These are phyloP conservation scores for Phyllosticta citriasiana DNA, from an alignment of 2,329 filamentous ascomycete genomes.

Conservation along the genomic window DNA sequence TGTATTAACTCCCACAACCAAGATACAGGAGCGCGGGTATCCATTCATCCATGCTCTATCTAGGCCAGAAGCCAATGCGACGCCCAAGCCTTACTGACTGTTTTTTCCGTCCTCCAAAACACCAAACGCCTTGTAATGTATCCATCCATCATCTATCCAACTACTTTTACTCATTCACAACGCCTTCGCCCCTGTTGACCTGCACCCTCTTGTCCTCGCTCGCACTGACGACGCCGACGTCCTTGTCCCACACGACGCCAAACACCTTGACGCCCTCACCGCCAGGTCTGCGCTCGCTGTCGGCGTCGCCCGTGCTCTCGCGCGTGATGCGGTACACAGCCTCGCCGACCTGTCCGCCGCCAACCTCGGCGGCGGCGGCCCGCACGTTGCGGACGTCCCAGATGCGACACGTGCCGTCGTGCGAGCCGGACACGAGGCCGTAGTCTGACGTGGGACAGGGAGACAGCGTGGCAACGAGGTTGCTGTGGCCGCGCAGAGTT, in stretches of 20 bases:
- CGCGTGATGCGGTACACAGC: slow-evolving; percentile 69
- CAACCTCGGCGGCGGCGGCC: slow-evolving; percentile 48
- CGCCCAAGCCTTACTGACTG: too few species aligned
- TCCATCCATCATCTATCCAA: too few species aligned
- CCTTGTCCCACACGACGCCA: slow-evolving; percentile 73
- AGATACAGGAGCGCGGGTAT: too few species aligned
- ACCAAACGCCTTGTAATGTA: too few species aligned
- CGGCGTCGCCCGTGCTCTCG: slow-evolving; percentile 52
- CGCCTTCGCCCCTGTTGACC: slow-evolving; percentile 50
- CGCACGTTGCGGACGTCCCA: slow-evolving; percentile 80
- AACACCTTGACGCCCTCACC: slow-evolving; percentile 89
- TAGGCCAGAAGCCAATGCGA: too few species aligned
- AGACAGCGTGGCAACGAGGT: slow-evolving; percentile 53
- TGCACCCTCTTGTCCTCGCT: slow-evolving; percentile 94
- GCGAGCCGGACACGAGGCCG: slow-evolving; percentile 77
- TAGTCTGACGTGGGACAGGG: slow-evolving; percentile 59
- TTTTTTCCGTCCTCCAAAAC: too few species aligned
- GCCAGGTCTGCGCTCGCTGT: slow-evolving; percentile 51
- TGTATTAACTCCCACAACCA: too few species aligned
- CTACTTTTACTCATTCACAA: not conserved
- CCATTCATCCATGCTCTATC: too few species aligned
- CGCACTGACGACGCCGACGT: slow-evolving; percentile 79
- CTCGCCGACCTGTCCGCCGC: slow-evolving; percentile 51
- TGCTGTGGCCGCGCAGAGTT: slow-evolving; percentile 84
- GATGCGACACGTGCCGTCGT: slow-evolving; percentile 84